Evolutionary conservation across 2,329 filamentous ascomycete species (phyloP).

Genomic region (Stachybotrys chlorohalonatus): DNA sequence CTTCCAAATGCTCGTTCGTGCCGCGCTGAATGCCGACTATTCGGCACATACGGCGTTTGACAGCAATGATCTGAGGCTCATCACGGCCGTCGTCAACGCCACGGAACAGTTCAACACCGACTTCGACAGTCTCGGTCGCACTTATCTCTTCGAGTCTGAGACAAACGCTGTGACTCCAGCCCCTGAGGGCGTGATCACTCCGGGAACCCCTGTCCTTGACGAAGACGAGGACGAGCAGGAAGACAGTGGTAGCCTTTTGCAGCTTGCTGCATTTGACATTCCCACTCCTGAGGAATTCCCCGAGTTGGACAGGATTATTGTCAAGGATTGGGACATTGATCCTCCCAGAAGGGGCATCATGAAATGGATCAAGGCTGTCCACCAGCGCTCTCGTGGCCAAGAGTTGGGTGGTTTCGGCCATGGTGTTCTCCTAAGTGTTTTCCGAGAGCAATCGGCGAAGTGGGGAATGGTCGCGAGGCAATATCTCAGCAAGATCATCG

Average conservation of each 20-base stretch:
- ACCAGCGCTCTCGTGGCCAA: background rate
- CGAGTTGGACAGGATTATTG: background rate
- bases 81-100: constrained; percentile 26
- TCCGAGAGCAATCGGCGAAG: background rate
- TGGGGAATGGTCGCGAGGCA: background rate
- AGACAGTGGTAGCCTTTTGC: background rate
- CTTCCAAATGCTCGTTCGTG: constrained; percentile 17
- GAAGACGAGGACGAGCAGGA: background rate
- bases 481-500: background rate
- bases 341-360: background rate
- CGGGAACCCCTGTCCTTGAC: background rate
- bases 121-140: constrained; percentile 13
- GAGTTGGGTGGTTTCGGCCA: background rate
- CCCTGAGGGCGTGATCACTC: background rate
- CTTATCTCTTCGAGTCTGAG: background rate
- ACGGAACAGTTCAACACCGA: constrained; percentile 24
- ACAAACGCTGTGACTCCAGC: background rate
- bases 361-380: background rate
- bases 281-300: background rate
- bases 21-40: constrained; percentile 26
- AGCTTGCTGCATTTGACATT: background rate
- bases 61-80: constrained; percentile 18
- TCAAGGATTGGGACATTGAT: background rate
- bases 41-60: constrained; percentile 19
- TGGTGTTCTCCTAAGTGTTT: background rate